These are phyloP conservation scores for Rosellinia necatrix DNA, from an alignment of 2,329 filamentous ascomycete species.

Conservation along the genomic window DNA sequence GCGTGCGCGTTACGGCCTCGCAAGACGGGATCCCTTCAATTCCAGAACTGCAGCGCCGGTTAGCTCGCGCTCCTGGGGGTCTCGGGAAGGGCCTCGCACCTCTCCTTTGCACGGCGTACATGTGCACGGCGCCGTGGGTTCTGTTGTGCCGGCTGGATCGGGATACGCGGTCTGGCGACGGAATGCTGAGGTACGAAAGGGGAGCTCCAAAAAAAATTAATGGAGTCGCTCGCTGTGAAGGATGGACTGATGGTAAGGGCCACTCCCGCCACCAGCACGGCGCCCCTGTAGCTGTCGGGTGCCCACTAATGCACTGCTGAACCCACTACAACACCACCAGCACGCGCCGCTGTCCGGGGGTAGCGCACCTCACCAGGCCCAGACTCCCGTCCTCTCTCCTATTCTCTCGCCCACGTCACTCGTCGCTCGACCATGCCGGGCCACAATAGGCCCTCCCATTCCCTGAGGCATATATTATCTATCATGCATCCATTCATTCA, in stretches of 20 bases:
- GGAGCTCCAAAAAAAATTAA: conserved; percentile 22
- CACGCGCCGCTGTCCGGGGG: conserved; percentile 14
- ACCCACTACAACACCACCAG: conserved; percentile 1
- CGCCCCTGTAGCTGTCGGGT: background rate
- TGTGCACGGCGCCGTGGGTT: conserved; percentile 21
- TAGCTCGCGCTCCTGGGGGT: conserved; percentile 24
- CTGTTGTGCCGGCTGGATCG: conserved; percentile 22
- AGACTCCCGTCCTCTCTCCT: background rate
- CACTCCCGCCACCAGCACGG: conserved; percentile 2
- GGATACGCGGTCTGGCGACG: conserved; percentile 30
- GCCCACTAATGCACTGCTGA: conserved; percentile 13
- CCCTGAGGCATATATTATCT: too few relatives aligned
- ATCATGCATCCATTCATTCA: too few relatives aligned
- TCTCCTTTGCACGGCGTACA: conserved; percentile 23
- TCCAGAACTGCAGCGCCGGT: conserved; percentile 22
- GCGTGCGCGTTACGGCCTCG: conserved; percentile 32
- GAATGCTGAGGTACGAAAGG: conserved; percentile 28
- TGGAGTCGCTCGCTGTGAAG: conserved; percentile 1
- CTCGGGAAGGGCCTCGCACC: conserved; percentile 12
- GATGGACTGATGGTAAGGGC: background rate
- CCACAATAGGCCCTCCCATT: too few relatives aligned
- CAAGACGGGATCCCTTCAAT: conserved; percentile 29
- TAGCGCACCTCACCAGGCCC: background rate
- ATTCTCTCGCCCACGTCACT: background rate
- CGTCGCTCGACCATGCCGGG: background rate